Base-by-base conservation (phyloP, 805 yeast genomes). In the Tetrapisispora namnaoensis region DNA sequence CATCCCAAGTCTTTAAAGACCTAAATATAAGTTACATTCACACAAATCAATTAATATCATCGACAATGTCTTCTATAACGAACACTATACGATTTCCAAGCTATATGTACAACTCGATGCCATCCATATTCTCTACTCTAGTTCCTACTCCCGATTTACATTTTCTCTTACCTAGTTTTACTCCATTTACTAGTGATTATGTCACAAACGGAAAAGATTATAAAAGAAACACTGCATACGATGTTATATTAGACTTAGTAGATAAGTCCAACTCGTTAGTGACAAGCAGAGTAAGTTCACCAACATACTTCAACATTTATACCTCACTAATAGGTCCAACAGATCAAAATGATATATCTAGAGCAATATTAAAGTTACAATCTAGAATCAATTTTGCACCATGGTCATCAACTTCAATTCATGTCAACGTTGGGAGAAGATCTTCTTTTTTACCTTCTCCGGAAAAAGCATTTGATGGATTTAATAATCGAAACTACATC, bases 1-100 rank as follows among this genome's bases (percentile, higher is more conserved):
- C 96, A 2, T 76, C 83, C 16, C 74, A 72, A 40, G 76, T 78
- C 34, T 71, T 83, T 42, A 75, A 77, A 49, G 42, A 43, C 18
- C 72, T 72, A 30, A 72, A 78, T 43, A 83, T 86, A 9, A 80
- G 90, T 2, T 84, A 83, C 58, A 78, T 76, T 45, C 90, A 89
- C 49, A 80, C 91, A 2, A 93, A 93, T 68, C 87, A 85, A 61
- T 71, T 93, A 39, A 88, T 93, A 2, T 78, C 97, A 0, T 81
- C 89, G 9, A 88, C 87, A 10, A 78, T 89, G 73, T 82, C 95
- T 0, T 81, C 90, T 0, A 71, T 88, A 2, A 86, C 98, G 2
- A 86, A 91, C 52, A 86, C 98, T 0, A 68, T 93, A 42, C 73
- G 99, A 55, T 91, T 85, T 63, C 99, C 99, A 4, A 82, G 93